Conservation (phyloP, 108 stramenopile species). For the Cylindrotheca fusiformis region DNA sequence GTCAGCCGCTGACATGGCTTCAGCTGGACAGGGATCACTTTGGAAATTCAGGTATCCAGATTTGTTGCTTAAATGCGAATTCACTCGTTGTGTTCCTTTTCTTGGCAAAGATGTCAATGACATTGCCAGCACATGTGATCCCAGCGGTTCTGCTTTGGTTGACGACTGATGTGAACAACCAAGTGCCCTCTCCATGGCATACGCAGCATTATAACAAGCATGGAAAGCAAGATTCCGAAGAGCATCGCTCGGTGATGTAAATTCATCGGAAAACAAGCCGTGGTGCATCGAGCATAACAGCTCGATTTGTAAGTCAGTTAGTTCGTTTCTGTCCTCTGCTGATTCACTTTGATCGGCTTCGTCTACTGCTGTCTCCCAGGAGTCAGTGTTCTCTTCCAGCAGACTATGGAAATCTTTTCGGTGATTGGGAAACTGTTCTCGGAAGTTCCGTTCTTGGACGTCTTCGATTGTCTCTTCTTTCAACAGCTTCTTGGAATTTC, state of each 20-base stretch:
- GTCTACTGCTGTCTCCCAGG: constrained; percentile 10
- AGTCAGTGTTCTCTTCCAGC: constrained; percentile 26
- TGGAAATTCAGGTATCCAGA: constrained; percentile 66
- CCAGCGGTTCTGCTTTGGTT: constrained; percentile 5
- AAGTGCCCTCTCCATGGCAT: constrained; percentile 12
- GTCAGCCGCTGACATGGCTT: constrained; percentile 60
- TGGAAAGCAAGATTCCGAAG: constrained; percentile 39
- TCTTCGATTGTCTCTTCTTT: constrained; percentile 36
- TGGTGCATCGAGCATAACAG: constrained; percentile 45
- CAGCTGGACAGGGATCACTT: constrained; percentile 67
- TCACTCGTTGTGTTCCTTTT: neutral
- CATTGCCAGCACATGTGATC: constrained; percentile 27
- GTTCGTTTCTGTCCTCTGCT: constrained; percentile 10
- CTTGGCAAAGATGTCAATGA: constrained; percentile 14
- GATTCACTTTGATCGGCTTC: constrained; percentile 11
- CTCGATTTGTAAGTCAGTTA: constrained; percentile 57
- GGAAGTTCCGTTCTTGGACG: constrained; percentile 53
- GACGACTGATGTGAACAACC: neutral
- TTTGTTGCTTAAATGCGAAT: constrained; percentile 5
- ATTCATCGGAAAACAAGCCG: constrained; percentile 36
- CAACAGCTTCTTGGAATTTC: neutral
- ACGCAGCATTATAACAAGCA: constrained; percentile 23
- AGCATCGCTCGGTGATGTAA: constrained; percentile 10
- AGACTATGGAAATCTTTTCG: constrained; percentile 64
- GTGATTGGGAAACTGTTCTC: constrained; percentile 92